Evolutionary conservation across 2,329 filamentous ascomycete genomes (phyloP), one percentile per base, ranked within the genome.

Genomic region (Colletotrichum shisoi): DNA sequence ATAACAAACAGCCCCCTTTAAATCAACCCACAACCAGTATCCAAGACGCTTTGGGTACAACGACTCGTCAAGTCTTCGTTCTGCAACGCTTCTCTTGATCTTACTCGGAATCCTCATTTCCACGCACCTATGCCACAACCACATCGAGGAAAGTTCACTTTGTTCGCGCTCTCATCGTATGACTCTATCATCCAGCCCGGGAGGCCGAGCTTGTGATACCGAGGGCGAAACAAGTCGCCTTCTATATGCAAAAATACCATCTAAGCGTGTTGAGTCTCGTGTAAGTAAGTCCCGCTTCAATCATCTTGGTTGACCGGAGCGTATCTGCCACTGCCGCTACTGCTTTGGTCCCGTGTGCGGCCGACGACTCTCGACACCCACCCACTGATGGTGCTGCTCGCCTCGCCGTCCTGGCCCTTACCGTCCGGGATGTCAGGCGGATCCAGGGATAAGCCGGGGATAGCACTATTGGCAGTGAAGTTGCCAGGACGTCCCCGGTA

Each of bases 401-500:
- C 76, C 13, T 77, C 77, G 3, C 73, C 75, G 27, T 76, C 74
- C 60, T 79, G 78, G 3, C 79, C 78, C 74, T 85, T 85, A 54
- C 75, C 76, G 54, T 79, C 78, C 42, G 82, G 78, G 17, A 92
- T 82, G 57, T 87, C 83, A 1, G 93, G 92, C 5, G 92, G 91
- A 46, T 96, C 89, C 63, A 97, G 91, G 72, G 93, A 88, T 63
- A 97, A 83, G 9, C 91, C 89, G 1, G 93, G 93, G 67, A 97
- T 93, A 8, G 88, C 88, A 70, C 83, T 87, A 4, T 90, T 87
- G 1, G 89, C 80, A 13, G 85, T 87, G 68, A 87, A 79, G 44
- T 77, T 75, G 49, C 77, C 75, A 40, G 80, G 76, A 21, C 82
- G 82, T 63, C 83, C 83, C 58, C 89, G 87, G 53, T 93, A 86